phyloP scores from a whole-genome alignment of 768 basidiomycete species.

The Suillus spraguei region DNA sequence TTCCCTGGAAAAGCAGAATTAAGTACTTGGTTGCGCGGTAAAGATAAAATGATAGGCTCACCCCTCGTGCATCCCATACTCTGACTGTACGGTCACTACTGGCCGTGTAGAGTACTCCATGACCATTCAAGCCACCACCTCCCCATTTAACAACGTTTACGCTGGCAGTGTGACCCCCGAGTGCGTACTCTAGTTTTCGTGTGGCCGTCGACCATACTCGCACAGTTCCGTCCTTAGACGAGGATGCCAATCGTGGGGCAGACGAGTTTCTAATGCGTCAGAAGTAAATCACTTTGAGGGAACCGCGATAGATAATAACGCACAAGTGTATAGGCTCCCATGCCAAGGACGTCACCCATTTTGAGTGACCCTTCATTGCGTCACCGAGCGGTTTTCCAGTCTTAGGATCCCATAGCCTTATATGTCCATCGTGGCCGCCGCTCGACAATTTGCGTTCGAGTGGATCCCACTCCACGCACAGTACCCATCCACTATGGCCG shows the following conservation, averaged over 20 bases:
- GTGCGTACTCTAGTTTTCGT: slow-evolving; percentile 74
- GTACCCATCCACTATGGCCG: slow-evolving; percentile 95
- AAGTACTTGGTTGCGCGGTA: neutral
- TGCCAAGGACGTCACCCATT: slow-evolving; percentile 93
- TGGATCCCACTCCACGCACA: slow-evolving; percentile 97
- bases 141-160: slow-evolving; percentile 98
- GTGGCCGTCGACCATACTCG: slow-evolving; percentile 88
- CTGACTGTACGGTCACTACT: slow-evolving; percentile 93
- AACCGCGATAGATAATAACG: slow-evolving; percentile 27
- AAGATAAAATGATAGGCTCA: slow-evolving; percentile 34
- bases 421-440: slow-evolving; percentile 93
- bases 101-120: slow-evolving; percentile 89
- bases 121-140: slow-evolving; percentile 67
- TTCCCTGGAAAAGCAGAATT: slow-evolving; percentile 55
- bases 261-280: slow-evolving; percentile 60
- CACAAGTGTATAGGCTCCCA: slow-evolving; percentile 97
- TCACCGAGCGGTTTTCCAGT: slow-evolving; percentile 88
- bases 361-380: slow-evolving; percentile 88
- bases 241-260: slow-evolving; percentile 86
- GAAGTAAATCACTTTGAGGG: slow-evolving; percentile 12
- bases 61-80: slow-evolving; percentile 88
- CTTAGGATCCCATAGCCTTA: slow-evolving; percentile 92
- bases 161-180: slow-evolving; percentile 92
- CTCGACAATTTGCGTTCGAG: slow-evolving; percentile 89
- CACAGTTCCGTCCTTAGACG: slow-evolving; percentile 95